Evolutionary conservation across 305 asterid species (phyloP), one percentile per base, ranked within the genome.

Genomic region (Fraxinus albicans): DNA sequence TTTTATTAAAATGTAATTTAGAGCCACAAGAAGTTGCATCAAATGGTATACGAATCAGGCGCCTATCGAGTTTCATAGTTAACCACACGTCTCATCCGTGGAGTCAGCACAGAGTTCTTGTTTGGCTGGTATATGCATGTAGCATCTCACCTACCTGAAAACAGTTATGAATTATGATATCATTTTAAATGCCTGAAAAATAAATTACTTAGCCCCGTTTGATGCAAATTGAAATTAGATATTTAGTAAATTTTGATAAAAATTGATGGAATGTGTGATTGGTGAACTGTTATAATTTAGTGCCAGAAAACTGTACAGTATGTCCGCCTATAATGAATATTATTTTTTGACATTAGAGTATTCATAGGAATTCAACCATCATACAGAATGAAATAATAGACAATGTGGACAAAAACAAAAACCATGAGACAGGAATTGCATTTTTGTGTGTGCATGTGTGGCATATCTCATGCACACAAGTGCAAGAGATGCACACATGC

Each of bases 21-120:
- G 96, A 83, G 84, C 82, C 93, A 73, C 84, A 85, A 85, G 91
- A 63, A 80, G 83, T 79, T 21, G 85, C 87, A 42, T n/a, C 83
- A 35, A 87, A 86, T 82, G 86, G 86, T 77, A 80, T 82, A 53
- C 90, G 81, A 67, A 87, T 95, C 84, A 89, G 89, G 81, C 96
- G 94, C 72, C 55, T 93, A 70, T 84, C 97, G n/a, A 90, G 91
- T 83, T 96, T 96, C 77, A 78, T 94, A 33, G 77, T 84, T 82
- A 84, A 93, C 82, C 98, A 89, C 53, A 90, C 97, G 79, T 90
- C 98, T 83, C 98, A 94, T 79, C 92, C 98, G 21, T 96, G 98
- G 99, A 96, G 98, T 87, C 93, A 87, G 73, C 93, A 93, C 83
- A 84, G 89, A 83, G 80, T 88, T 87, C 94, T 94, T 74, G 98